A percentile compares a stretch with the other conserved stretches of the same genome.
phyloP scores from a whole-genome alignment of 1,284 basidiomycete species.

The Fomitopsis schrenkii region DNA sequence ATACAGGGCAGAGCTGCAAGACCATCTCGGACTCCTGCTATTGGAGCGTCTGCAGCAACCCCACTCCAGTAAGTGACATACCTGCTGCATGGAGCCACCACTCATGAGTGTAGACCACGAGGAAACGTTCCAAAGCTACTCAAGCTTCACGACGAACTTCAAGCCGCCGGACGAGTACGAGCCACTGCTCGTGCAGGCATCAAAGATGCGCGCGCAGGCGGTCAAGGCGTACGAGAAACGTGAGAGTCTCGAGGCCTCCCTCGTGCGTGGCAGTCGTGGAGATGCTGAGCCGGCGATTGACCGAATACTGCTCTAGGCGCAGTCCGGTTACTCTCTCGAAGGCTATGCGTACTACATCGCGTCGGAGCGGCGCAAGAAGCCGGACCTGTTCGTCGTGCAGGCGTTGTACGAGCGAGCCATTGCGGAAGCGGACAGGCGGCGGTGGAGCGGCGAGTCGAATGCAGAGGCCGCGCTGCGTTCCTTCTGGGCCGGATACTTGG shows the following conservation, averaged over 20 bases:
- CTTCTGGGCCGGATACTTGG: conserved; percentile 66
- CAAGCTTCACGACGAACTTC: conserved; percentile 79
- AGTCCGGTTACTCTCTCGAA: conserved; percentile 49
- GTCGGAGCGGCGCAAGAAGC: conserved; percentile 58
- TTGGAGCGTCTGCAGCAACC: conserved; percentile 62
- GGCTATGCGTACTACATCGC: conserved; percentile 61
- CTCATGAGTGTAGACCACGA: conserved; percentile 49
- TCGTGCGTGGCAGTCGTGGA: conserved; percentile 40
- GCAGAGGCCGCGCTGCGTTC: conserved; percentile 54
- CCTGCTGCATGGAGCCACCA: neutral
- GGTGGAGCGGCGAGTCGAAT: conserved; percentile 45
- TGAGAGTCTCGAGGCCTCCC: conserved; percentile 52
- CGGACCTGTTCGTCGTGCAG: conserved; percentile 57
- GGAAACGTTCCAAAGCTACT: conserved; percentile 80
- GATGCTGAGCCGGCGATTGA: neutral
- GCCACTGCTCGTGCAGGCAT: conserved; percentile 66
- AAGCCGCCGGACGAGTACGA: conserved; percentile 78
- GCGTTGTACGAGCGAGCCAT: conserved; percentile 78
- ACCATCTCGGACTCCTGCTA: conserved; percentile 46
- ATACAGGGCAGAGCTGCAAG: conserved; percentile 35
- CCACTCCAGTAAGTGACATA: conserved; percentile 55
- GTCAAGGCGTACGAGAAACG: conserved; percentile 59
- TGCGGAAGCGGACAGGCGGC: conserved; percentile 58
- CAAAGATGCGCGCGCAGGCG: conserved; percentile 60
- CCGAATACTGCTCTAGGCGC: conserved; percentile 28